Conservation (phyloP, 2,329 filamentous ascomycete species). For the Passalora sequoiae region DNA sequence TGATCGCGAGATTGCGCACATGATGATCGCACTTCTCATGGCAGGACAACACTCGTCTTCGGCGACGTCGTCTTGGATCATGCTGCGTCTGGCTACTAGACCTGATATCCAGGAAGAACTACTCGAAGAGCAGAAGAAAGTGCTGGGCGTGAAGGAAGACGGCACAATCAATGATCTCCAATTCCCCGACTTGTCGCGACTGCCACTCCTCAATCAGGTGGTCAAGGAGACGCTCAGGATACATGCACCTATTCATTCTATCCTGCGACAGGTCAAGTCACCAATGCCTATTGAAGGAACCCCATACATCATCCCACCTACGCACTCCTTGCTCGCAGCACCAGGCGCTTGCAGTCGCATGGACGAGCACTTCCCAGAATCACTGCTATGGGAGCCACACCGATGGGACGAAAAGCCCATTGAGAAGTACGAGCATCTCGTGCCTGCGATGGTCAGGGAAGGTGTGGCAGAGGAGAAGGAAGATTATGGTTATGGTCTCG, state of each 20-base stretch:
- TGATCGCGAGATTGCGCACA: slow-evolving; percentile 79
- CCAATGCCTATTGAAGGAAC: slow-evolving; percentile 80
- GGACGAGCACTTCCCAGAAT: slow-evolving; percentile 72
- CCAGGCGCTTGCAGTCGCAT: slow-evolving; percentile 75
- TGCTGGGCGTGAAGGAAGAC: slow-evolving; percentile 59
- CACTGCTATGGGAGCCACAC: slow-evolving; percentile 80
- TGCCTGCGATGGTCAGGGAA: slow-evolving; percentile 28
- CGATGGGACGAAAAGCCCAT: slow-evolving; percentile 70
- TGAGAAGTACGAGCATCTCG: slow-evolving; percentile 29
- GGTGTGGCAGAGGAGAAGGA: slow-evolving; percentile 57
- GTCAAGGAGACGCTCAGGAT: slow-evolving; percentile 89
- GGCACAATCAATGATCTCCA: slow-evolving; percentile 60
- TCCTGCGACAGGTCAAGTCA: slow-evolving; percentile 85
- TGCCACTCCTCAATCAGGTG: slow-evolving; percentile 76
- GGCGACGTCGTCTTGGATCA: slow-evolving; percentile 78
- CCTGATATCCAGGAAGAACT: slow-evolving; percentile 76
- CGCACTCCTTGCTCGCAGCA: slow-evolving; percentile 75
- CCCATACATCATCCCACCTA: slow-evolving; percentile 73
- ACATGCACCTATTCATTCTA: slow-evolving; percentile 90
- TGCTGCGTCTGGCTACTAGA: slow-evolving; percentile 71
- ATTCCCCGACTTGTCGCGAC: slow-evolving; percentile 71
- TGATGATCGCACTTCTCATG: slow-evolving; percentile 93
- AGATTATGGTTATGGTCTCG: slow-evolving; percentile 89
- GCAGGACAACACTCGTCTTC: slow-evolving; percentile 86
- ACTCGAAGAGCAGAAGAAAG: slow-evolving; percentile 71